These are phyloP conservation scores for Rhizopus microsporus DNA, from an alignment of 371 early-diverging fungal genomes.

Conservation along the genomic window DNA sequence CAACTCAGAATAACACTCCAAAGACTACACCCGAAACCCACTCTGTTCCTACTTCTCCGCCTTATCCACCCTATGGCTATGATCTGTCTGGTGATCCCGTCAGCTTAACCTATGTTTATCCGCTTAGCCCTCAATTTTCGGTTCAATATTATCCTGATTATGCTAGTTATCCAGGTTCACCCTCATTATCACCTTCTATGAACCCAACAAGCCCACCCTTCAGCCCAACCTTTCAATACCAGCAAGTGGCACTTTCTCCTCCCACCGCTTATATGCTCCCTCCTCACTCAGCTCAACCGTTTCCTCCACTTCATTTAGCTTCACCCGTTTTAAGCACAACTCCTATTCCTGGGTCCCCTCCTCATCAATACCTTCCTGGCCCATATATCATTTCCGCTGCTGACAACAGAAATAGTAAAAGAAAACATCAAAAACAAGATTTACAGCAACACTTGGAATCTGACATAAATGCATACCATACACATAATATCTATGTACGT, in stretches of 20 bases:
- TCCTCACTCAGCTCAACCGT: constrained; percentile 38
- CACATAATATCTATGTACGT: constrained; percentile 82
- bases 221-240: constrained; percentile 40
- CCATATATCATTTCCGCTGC: constrained; percentile 25
- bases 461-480: constrained; percentile 30
- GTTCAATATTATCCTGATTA: constrained; percentile 50
- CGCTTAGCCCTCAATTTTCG: constrained; percentile 50
- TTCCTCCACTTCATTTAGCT: constrained; percentile 50
- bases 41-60: constrained; percentile 45
- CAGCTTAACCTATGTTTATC: constrained; percentile 39
- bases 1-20: constrained; percentile 4
- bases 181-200: constrained; percentile 38
- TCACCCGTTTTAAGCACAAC: constrained; percentile 47
- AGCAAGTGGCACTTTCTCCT: constrained; percentile 41
- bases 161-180: constrained; percentile 51
- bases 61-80: constrained; percentile 27
- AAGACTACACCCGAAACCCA: constrained; percentile 25
- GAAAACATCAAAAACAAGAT: constrained; percentile 12
- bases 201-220: constrained; percentile 41
- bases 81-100: constrained; percentile 20
- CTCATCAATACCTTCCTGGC: constrained; percentile 33
- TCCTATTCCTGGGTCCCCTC: constrained; percentile 42
- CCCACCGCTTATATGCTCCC: constrained; percentile 44
- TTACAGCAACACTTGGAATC: constrained; percentile 15
- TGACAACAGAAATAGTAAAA: constrained; percentile 17